Evolutionary conservation across 331 rosid genomes (phyloP).

Genomic region (Telfairia occidentalis): DNA sequence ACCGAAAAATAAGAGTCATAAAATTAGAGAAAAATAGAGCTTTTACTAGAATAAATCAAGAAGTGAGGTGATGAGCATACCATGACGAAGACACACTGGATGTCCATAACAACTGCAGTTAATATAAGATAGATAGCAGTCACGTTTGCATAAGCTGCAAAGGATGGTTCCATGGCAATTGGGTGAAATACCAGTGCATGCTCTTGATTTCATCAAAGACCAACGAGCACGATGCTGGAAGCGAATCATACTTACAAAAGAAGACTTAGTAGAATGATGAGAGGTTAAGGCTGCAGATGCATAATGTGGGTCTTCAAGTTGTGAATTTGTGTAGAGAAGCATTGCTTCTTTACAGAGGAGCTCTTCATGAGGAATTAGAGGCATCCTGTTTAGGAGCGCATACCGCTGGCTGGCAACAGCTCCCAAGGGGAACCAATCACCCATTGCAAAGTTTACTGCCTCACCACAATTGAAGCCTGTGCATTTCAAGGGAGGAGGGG

Average conservation of each 20-base stretch:
- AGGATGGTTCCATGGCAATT: conserved; percentile 63
- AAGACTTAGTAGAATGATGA: conserved; percentile 40
- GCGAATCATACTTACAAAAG: conserved; percentile 70
- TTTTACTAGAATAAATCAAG: background rate
- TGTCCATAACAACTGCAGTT: conserved; percentile 73
- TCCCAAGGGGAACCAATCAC: conserved; percentile 96
- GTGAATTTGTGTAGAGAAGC: conserved; percentile 50
- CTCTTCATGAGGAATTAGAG: conserved; percentile 92
- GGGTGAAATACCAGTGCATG: conserved; percentile 39
- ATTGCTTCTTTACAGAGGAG: conserved; percentile 89
- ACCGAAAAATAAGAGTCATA: background rate
- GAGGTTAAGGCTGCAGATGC: conserved; percentile 41
- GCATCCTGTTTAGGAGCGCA: conserved; percentile 73
- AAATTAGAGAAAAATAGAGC: background rate
- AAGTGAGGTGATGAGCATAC: conserved; percentile 33
- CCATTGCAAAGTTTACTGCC: conserved; percentile 97
- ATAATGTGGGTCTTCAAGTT: conserved; percentile 55
- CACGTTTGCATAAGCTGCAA: conserved; percentile 89
- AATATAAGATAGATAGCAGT: conserved; percentile 69
- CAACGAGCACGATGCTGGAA: conserved; percentile 88
- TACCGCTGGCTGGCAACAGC: conserved; percentile 92
- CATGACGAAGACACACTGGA: conserved; percentile 88
- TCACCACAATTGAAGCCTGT: conserved; percentile 97
- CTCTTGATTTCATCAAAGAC: conserved; percentile 64
- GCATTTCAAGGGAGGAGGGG: conserved; percentile 11